Percentiles rank a stretch among this genome's conserved stretches.
Conservation (phyloP, 2,329 filamentous ascomycete species). For the Phialophora expanda region DNA sequence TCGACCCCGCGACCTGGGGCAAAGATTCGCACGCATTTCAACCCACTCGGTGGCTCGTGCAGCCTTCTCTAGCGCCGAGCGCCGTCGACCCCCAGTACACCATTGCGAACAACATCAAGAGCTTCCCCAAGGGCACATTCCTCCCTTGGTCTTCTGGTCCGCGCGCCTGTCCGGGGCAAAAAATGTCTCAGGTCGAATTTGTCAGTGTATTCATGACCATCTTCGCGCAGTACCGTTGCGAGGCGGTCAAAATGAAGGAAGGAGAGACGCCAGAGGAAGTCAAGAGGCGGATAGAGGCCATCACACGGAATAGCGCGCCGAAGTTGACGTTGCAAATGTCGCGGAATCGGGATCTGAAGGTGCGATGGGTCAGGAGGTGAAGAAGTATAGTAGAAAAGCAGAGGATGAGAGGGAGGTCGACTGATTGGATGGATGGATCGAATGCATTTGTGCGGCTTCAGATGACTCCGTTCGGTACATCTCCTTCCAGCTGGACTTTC, state of each 20-base stretch:
- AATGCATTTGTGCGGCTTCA: no score
- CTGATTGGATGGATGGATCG: no score
- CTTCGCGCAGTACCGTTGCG: conserved; percentile 41
- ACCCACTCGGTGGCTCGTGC: conserved; percentile 50
- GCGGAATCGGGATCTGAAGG: conserved; percentile 34
- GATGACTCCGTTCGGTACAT: neutral
- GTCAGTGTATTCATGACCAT: conserved; percentile 53
- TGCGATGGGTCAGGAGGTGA: conserved; percentile 30
- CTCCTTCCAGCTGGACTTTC: neutral
- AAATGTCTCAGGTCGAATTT: conserved; percentile 63
- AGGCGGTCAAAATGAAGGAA: conserved; percentile 34
- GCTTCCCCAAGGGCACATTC: conserved; percentile 49
- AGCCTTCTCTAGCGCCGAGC: conserved; percentile 14
- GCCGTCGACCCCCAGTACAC: conserved; percentile 11
- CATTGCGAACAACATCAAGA: conserved; percentile 42
- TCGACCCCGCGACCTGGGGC: conserved; percentile 40
- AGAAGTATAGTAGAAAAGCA: neutral
- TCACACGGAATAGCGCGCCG: conserved; percentile 41
- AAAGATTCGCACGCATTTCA: conserved; percentile 46
- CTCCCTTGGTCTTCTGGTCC: conserved; percentile 58
- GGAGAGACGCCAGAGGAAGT: conserved; percentile 40
- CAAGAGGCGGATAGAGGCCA: conserved; percentile 34
- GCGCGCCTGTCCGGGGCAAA: conserved; percentile 59
- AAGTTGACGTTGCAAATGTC: conserved; percentile 44
- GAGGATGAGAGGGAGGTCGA: no score